A percentile compares a stretch with the other conserved stretches of the same genome.
These are phyloP conservation scores for Claviceps cyperi DNA, from an alignment of 2,329 filamentous ascomycete species.

Conservation along the genomic window DNA sequence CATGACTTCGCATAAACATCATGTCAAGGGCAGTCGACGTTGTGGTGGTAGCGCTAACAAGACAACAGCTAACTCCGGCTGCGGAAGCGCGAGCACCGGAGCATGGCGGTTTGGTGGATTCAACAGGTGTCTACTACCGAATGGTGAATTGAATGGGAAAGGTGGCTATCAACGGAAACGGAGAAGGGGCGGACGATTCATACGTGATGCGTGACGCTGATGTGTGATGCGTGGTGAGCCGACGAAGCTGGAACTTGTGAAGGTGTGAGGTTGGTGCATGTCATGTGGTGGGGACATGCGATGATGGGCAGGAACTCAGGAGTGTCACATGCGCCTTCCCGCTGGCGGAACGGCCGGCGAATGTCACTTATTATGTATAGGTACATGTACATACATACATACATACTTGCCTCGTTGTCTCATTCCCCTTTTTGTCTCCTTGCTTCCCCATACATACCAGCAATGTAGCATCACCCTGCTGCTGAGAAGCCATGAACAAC, in stretches of 20 bases:
- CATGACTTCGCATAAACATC: not conserved
- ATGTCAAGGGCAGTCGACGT: not conserved
- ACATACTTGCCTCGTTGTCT: too few relatives aligned
- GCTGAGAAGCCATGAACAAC: too few relatives aligned
- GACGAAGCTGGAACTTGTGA: not conserved
- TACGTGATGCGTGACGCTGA: not conserved
- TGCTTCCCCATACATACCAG: too few relatives aligned
- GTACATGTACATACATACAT: too few relatives aligned
- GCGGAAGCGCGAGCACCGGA: not conserved
- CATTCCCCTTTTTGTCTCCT: too few relatives aligned
- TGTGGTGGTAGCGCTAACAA: not conserved
- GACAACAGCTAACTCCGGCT: not conserved
- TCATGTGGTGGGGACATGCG: not conserved
- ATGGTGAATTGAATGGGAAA: not conserved
- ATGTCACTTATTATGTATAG: too few relatives aligned
- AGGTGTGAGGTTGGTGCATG: not conserved
- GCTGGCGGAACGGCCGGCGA: too few relatives aligned
- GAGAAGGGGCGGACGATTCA: not conserved
- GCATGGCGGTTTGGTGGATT: not conserved
- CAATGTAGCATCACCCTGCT: too few relatives aligned
- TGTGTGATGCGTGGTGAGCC: not conserved
- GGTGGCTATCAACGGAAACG: not conserved
- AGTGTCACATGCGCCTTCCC: too few relatives aligned
- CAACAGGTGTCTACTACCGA: not conserved
- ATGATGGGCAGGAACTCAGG: too few relatives aligned